Percentiles rank a stretch among this genome's conserved stretches.
Evolutionary conservation across 768 basidiomycete species (phyloP).

Genomic region (Candolleomyces eurysporus): DNA sequence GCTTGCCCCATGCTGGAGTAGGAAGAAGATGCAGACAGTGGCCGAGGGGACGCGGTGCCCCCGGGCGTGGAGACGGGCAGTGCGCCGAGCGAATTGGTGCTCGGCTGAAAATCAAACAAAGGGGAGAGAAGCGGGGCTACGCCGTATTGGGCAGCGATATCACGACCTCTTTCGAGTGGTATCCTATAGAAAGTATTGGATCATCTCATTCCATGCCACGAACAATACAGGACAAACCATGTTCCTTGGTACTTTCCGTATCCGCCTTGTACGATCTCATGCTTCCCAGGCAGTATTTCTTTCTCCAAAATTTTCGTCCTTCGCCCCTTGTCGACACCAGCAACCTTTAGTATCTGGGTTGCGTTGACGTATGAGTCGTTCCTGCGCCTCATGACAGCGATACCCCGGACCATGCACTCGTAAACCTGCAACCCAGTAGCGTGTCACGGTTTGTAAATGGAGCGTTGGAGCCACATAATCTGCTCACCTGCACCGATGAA

Average conservation of each 20-base stretch:
- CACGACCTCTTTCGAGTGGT: conserved; percentile 89
- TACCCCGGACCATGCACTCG: conserved; percentile 97
- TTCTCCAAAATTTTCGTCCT: conserved; percentile 97
- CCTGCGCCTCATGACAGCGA: conserved; percentile 96
- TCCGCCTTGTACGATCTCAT: conserved; percentile 98
- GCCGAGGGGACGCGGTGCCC: conserved; percentile 55
- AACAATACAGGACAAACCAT: conserved; percentile 57
- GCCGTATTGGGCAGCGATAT: conserved; percentile 89
- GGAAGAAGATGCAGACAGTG: conserved; percentile 67
- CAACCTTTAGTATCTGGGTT: conserved; percentile 98
- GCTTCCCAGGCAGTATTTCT: conserved; percentile 91
- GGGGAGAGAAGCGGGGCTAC: conserved; percentile 86
- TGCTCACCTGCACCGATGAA: conserved; percentile 75
- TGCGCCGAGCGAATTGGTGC: conserved; percentile 64
- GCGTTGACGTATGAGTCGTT: conserved; percentile 97
- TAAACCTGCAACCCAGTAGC: conserved; percentile 69
- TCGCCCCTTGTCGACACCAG: conserved; percentile 94
- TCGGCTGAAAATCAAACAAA: conserved; percentile 90
- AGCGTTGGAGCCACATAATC: background rate
- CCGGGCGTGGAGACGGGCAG: conserved; percentile 55
- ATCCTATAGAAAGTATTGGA: conserved; percentile 58
- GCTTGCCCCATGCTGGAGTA: conserved; percentile 53
- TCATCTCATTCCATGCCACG: conserved; percentile 13
- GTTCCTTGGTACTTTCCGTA: conserved; percentile 99
- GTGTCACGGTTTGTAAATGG: conserved; percentile 25